Conservation (phyloP, 352 stramenopile genomes). For the Blastocystis hominis region DNA sequence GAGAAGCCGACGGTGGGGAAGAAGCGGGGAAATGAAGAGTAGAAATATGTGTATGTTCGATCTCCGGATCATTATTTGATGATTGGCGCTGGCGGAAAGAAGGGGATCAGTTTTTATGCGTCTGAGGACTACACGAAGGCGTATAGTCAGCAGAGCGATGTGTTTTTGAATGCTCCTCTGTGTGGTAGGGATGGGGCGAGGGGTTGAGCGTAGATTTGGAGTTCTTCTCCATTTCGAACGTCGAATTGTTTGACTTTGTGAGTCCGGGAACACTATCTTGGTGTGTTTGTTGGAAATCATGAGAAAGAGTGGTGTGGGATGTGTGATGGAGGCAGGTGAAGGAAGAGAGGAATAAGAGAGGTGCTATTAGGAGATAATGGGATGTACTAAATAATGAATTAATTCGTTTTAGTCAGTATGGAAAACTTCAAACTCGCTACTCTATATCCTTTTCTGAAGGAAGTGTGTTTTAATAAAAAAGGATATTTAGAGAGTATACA, state of each 20-base stretch:
- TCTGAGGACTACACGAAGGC: slow-evolving; percentile 47
- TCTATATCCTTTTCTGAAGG: too few species aligned
- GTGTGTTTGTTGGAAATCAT: background rate
- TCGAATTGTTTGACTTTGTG: slow-evolving; percentile 39
- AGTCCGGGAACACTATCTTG: background rate
- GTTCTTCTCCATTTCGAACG: slow-evolving; percentile 49
- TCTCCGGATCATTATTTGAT: slow-evolving; percentile 15
- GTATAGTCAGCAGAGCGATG: slow-evolving; percentile 50
- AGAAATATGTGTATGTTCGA: slow-evolving; percentile 46
- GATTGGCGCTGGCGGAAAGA: slow-evolving; percentile 42
- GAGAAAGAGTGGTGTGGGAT: too few species aligned
- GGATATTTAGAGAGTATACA: too few species aligned
- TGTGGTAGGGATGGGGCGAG: background rate
- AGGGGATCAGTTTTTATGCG: slow-evolving; percentile 43
- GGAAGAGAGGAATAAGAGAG: too few species aligned
- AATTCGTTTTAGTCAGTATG: too few species aligned
- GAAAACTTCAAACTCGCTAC: too few species aligned
- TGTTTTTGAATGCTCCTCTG: slow-evolving; percentile 41
- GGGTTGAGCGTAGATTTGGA: slow-evolving; percentile 13
- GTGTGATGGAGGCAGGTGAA: too few species aligned
- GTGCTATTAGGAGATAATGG: too few species aligned
- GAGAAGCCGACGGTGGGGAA: slow-evolving; percentile 37
- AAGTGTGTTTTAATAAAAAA: too few species aligned
- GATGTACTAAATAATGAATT: too few species aligned
- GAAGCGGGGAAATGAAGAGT: background rate